phyloP scores from a whole-genome alignment of 306 rosid genomes.

The Fragaria iinumae region DNA sequence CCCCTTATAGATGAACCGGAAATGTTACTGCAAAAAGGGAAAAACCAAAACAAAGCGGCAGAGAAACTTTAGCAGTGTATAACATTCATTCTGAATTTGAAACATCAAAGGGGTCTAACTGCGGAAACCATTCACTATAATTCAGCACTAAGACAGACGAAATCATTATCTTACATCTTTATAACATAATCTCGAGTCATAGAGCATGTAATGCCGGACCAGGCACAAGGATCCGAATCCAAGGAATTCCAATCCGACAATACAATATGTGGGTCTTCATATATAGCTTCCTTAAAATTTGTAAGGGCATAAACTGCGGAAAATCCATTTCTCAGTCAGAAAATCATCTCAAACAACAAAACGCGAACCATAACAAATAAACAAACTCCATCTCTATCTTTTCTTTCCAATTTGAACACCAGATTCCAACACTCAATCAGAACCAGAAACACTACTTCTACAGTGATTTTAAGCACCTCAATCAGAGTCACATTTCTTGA shows the following conservation, averaged over 20 bases:
- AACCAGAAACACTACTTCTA: slow-evolving; percentile 7
- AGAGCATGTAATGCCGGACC: slow-evolving; percentile 75
- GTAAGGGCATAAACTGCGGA: slow-evolving; percentile 65
- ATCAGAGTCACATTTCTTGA: slow-evolving; percentile 12
- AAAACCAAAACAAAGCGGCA: slow-evolving; percentile 25
- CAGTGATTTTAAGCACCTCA: slow-evolving; percentile 19
- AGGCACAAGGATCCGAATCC: slow-evolving; percentile 76
- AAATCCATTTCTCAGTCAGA: slow-evolving; percentile 28
- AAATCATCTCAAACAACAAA: slow-evolving; percentile 14
- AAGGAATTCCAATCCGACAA: slow-evolving; percentile 70
- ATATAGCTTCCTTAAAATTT: slow-evolving; percentile 65
- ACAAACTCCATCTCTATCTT: slow-evolving; percentile 1
- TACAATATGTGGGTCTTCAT: slow-evolving; percentile 71
- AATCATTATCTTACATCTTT: slow-evolving; percentile 61
- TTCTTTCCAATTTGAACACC: not conserved
- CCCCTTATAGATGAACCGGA: slow-evolving; percentile 74
- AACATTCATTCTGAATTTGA: slow-evolving; percentile 16
- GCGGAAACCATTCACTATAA: slow-evolving; percentile 12
- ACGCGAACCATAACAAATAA: slow-evolving; percentile 5
- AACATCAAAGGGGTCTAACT: slow-evolving; percentile 21
- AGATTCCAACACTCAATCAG: slow-evolving; percentile 7
- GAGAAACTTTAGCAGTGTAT: slow-evolving; percentile 15
- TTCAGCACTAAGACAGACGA: slow-evolving; percentile 18
- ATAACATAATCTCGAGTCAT: slow-evolving; percentile 58
- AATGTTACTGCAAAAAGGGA: slow-evolving; percentile 59